A percentile compares a stretch with the other conserved stretches of the same genome.
These are phyloP conservation scores for Aureobasidium sp. DNA, from an alignment of 2,329 filamentous ascomycete genomes.

Conservation along the genomic window DNA sequence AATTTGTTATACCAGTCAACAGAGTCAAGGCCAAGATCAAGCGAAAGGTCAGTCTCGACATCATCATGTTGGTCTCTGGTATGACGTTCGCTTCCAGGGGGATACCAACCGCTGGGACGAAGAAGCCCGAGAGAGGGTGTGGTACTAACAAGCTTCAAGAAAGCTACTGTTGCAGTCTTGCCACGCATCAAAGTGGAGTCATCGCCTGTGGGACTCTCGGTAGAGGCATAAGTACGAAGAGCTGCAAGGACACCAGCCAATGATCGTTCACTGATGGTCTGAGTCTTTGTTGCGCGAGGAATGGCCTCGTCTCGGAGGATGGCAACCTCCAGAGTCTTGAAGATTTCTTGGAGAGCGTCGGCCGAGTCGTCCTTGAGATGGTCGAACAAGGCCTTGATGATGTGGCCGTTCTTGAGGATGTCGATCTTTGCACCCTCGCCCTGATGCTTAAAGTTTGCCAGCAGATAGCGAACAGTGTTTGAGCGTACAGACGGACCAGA, in stretches of 20 bases:
- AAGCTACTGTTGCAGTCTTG: constrained; percentile 55
- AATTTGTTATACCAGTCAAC: constrained; percentile 52
- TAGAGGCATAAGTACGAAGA: constrained; percentile 44
- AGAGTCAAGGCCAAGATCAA: constrained; percentile 64
- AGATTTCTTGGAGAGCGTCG: constrained; percentile 65
- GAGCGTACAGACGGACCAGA: constrained; percentile 71
- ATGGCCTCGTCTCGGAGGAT: constrained; percentile 71
- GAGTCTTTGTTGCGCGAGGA: constrained; percentile 65
- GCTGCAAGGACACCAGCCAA: constrained; percentile 65
- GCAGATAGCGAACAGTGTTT: constrained; percentile 72
- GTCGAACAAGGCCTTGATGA: constrained; percentile 65
- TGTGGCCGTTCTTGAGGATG: constrained; percentile 66
- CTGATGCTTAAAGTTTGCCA: constrained; percentile 72
- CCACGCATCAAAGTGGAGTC: constrained; percentile 12
- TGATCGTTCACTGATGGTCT: constrained; percentile 66
- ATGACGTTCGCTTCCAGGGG: constrained; percentile 53
- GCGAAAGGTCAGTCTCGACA: constrained; percentile 47
- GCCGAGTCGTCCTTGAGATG: constrained; percentile 72
- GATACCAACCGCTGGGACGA: constrained; percentile 76
- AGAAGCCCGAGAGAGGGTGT: constrained; percentile 66
- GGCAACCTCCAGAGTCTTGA: constrained; percentile 62
- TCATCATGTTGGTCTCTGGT: constrained; percentile 22
- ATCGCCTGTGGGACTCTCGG: constrained; percentile 18
- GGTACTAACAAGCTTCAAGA: constrained; percentile 70
- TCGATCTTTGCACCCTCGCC: constrained; percentile 72